Conservation (phyloP, 345 rosid genomes). For the Hirschfeldia incana region DNA sequence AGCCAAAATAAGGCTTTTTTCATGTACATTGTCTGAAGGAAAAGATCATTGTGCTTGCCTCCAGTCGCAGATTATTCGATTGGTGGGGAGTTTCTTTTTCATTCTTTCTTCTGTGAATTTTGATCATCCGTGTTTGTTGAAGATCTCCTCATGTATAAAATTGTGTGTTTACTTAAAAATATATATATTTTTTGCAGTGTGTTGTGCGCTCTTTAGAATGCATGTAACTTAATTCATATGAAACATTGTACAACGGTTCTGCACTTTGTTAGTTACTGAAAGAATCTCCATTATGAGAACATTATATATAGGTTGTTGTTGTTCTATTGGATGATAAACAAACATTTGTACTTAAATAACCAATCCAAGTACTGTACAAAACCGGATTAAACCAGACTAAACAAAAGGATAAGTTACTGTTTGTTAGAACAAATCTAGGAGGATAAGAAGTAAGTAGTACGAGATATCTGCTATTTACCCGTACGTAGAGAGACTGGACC, state of each 20-base stretch:
- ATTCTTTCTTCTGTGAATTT: not conserved
- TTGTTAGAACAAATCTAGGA: not conserved
- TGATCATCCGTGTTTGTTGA: not conserved
- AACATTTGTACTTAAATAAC: not conserved
- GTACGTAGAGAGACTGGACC: no score
- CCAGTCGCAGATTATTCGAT: constrained; percentile 1
- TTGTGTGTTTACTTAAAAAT: constrained; percentile 8
- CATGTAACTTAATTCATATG: not conserved
- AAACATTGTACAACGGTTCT: not conserved
- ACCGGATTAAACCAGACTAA: not conserved
- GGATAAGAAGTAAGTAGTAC: no score
- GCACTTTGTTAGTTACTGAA: not conserved
- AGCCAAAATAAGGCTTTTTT: not conserved
- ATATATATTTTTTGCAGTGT: no score
- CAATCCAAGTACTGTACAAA: not conserved
- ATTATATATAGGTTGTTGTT: not conserved
- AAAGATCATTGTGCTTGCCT: constrained; percentile 19
- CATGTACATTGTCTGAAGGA: constrained; percentile 8
- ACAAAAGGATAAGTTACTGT: not conserved
- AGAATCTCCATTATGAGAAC: not conserved
- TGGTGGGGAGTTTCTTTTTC: not conserved
- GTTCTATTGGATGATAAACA: not conserved
- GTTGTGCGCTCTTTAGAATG: constrained; percentile 27
- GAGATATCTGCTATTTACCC: no score
- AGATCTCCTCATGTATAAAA: constrained; percentile 24